Conservation (phyloP, 345 rosid genomes). For the Barbarea vulgaris region DNA sequence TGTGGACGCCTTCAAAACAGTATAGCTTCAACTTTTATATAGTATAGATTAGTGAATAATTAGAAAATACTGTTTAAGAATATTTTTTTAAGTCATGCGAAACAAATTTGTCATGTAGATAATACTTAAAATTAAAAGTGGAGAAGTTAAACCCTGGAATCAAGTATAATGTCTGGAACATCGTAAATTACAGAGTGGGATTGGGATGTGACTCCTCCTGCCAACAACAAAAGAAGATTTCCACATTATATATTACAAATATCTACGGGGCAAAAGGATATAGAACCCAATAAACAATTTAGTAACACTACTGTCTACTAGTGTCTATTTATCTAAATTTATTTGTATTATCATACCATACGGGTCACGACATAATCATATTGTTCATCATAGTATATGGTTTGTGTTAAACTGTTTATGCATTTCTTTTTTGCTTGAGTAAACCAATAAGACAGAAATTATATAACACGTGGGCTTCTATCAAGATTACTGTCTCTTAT, state of each 20-base stretch:
- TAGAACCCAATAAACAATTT: slow-evolving; percentile 1
- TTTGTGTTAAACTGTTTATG: background rate
- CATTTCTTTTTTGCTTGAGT: slow-evolving; percentile 9
- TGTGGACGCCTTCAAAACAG: too few species aligned
- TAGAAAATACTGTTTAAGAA: background rate
- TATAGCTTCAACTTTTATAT: too few species aligned
- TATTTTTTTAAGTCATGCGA: background rate
- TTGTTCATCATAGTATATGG: slow-evolving; percentile 23
- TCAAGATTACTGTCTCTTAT: slow-evolving; percentile 26
- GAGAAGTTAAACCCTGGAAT: slow-evolving; percentile 22
- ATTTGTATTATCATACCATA: slow-evolving; percentile 7
- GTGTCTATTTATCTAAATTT: background rate
- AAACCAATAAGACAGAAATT: slow-evolving; percentile 25
- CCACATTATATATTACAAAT: background rate
- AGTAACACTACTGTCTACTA: background rate
- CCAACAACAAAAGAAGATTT: background rate
- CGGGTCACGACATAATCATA: slow-evolving; percentile 37
- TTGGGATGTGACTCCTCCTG: slow-evolving; percentile 26
- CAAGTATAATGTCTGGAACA: slow-evolving; percentile 23
- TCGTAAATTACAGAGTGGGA: background rate
- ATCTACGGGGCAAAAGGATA: background rate
- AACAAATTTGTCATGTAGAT: background rate
- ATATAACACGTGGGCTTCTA: slow-evolving; percentile 29
- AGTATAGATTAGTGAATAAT: too few species aligned
- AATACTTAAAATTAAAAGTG: slow-evolving; percentile 2